Conservation (phyloP, 75 land plant species). For the Cupressus sempervirens region DNA sequence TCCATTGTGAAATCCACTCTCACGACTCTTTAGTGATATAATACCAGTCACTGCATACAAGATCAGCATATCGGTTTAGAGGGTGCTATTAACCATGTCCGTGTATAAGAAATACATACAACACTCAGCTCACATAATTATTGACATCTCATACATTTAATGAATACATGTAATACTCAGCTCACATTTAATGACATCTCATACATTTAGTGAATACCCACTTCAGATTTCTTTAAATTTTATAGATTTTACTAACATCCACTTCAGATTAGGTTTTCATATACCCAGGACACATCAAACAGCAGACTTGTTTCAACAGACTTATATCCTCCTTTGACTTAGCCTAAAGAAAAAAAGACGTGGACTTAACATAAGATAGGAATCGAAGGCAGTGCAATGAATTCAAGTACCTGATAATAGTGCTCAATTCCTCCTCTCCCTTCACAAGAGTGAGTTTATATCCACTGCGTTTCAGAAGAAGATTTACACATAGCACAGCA, state of each 20-base stretch:
- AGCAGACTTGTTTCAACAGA: not conserved
- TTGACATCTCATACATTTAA: no score
- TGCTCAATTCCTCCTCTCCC: not conserved
- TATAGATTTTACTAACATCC: not conserved
- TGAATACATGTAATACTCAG: not conserved
- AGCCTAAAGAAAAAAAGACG: not conserved
- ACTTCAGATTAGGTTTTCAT: not conserved
- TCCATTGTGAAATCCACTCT: conserved; percentile 6
- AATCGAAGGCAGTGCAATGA: not conserved
- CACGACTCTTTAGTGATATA: not conserved
- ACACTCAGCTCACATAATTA: not conserved
- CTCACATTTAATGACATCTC: not conserved
- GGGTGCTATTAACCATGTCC: not conserved
- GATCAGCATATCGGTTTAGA: not conserved
- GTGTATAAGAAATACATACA: not conserved
- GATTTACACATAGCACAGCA: not conserved
- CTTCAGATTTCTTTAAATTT: not conserved
- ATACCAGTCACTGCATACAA: not conserved
- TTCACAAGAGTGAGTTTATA: not conserved
- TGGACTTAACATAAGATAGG: not conserved
- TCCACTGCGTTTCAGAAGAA: not conserved
- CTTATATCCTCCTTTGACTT: not conserved
- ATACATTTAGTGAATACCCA: not conserved
- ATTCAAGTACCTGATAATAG: not conserved
- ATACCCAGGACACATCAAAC: not conserved